A percentile compares a stretch with the other conserved stretches of the same genome.
phyloP scores from a whole-genome alignment of 2,329 filamentous ascomycete genomes.

The Didymella sp. region DNA sequence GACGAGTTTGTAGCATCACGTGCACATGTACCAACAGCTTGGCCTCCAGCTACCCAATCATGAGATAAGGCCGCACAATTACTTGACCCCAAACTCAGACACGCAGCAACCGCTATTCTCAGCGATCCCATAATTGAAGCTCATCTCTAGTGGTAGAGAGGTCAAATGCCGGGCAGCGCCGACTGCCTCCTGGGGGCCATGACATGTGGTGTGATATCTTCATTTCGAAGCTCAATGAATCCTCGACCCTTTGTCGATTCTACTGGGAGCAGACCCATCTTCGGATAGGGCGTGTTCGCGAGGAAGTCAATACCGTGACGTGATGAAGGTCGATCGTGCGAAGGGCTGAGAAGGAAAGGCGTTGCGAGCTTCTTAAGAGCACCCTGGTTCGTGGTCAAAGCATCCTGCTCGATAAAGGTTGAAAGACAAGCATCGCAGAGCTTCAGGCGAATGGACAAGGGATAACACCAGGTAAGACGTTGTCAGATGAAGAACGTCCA shows the following conservation, averaged over 20 bases:
- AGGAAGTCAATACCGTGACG: background rate
- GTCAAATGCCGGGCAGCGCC: background rate
- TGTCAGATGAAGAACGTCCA: background rate
- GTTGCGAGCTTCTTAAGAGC: slow-evolving; percentile 1
- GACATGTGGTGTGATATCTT: background rate
- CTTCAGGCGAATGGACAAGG: slow-evolving; percentile 3
- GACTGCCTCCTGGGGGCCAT: background rate
- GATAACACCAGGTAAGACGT: no score
- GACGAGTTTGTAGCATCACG: background rate
- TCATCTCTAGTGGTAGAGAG: background rate
- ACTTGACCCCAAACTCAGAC: no score
- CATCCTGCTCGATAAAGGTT: no score
- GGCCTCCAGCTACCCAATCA: background rate
- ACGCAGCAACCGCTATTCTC: no score
- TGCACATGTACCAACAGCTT: background rate
- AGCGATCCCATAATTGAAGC: background rate
- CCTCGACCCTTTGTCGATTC: background rate
- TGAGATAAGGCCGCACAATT: background rate
- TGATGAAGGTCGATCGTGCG: background rate
- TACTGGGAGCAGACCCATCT: background rate
- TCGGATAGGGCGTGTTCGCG: background rate
- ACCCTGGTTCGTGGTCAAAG: background rate
- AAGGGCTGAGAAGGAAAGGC: background rate
- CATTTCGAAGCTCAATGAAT: background rate
- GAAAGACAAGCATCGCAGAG: background rate